Percentiles rank a stretch among this genome's conserved stretches.
Conservation (phyloP, 2,329 filamentous ascomycete species). For the Microsporum audouinii region DNA sequence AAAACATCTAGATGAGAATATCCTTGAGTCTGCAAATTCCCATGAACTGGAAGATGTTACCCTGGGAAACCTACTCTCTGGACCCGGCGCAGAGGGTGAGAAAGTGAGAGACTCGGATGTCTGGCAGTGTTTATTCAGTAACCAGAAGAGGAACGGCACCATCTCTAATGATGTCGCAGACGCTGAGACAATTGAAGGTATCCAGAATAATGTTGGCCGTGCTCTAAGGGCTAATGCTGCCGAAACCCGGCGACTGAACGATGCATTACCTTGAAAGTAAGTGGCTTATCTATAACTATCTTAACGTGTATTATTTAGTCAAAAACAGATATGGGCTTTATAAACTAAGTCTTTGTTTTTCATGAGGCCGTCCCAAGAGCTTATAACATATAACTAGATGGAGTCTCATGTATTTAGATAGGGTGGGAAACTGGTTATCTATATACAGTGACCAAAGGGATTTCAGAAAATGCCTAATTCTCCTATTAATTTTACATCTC, state of each 20-base stretch:
- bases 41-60: conserved; percentile 66
- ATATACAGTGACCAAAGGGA: neutral
- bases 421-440: neutral
- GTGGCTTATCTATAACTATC: no score
- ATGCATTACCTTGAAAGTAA: neutral
- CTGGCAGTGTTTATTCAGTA: conserved; percentile 80
- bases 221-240: conserved; percentile 47
- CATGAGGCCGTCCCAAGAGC: no score
- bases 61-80: conserved; percentile 58
- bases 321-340: no score
- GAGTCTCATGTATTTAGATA: no score
- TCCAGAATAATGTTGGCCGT: conserved; percentile 35
- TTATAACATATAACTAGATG: no score
- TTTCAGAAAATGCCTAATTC: neutral
- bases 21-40: conserved; percentile 73
- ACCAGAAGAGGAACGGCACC: conserved; percentile 24
- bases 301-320: no score
- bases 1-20: conserved; percentile 42
- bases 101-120: conserved; percentile 66
- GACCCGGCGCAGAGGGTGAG: conserved; percentile 63
- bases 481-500: neutral
- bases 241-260: conserved; percentile 22
- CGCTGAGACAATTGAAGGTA: conserved; percentile 20
- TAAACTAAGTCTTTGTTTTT: no score
- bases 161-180: neutral